Evolutionary conservation across 345 rosid genomes (phyloP).

Genomic region (Populus tremula): DNA sequence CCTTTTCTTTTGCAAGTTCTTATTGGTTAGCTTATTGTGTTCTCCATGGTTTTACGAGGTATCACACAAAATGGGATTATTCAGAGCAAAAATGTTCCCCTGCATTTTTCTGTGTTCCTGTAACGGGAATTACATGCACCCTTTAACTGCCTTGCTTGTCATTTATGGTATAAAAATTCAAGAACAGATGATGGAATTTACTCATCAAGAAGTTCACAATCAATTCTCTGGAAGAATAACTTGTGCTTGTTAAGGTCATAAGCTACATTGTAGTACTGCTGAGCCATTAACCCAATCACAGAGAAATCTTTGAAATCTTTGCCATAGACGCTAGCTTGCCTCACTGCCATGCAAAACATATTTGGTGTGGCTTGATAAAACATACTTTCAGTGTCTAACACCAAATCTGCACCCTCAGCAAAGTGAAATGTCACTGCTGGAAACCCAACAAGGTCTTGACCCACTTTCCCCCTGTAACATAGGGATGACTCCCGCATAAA

Average conservation of each 20-base stretch:
- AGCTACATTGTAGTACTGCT: slow-evolving; percentile 40
- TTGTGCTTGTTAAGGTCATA: slow-evolving; percentile 29
- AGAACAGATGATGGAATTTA: neutral
- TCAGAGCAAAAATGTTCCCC: too few species aligned
- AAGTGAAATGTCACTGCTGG: slow-evolving; percentile 51
- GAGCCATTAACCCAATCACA: slow-evolving; percentile 45
- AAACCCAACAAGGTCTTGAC: slow-evolving; percentile 45
- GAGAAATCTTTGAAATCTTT: neutral
- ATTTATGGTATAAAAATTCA: too few species aligned
- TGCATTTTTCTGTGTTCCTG: too few species aligned
- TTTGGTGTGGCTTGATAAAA: slow-evolving; percentile 37
- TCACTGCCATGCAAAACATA: slow-evolving; percentile 49
- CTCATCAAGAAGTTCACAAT: slow-evolving; percentile 37
- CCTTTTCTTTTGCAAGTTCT: too few species aligned
- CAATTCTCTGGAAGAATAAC: slow-evolving; percentile 39
- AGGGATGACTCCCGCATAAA: slow-evolving; percentile 7
- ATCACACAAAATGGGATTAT: too few species aligned
- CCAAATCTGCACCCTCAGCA: slow-evolving; percentile 50
- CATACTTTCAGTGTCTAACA: slow-evolving; percentile 42
- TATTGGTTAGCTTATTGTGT: too few species aligned
- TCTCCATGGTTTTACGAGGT: too few species aligned
- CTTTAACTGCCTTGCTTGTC: too few species aligned
- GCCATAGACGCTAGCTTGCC: slow-evolving; percentile 4
- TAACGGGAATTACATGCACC: too few species aligned
- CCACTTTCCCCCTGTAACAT: slow-evolving; percentile 40